These are phyloP conservation scores for baker's yeast (Saccharomyces cerevisiae) DNA, from an alignment of 805 yeast species.

Conservation along the genomic window DNA sequence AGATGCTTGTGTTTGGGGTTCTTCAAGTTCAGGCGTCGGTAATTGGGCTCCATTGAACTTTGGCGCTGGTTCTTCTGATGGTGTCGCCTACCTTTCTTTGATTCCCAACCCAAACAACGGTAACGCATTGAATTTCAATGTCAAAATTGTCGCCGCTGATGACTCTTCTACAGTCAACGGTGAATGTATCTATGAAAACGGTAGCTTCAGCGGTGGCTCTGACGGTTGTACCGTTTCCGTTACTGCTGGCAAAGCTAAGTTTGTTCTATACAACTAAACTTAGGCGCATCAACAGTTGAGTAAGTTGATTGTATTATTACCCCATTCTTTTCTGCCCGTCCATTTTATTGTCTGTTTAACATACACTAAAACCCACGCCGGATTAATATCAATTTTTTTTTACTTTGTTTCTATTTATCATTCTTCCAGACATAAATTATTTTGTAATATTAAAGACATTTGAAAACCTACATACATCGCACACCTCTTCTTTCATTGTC, in stretches of 20 bases:
- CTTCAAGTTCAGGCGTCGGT: slow-evolving; percentile 71
- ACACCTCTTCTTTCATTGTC: background rate
- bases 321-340: background rate
- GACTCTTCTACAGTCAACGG: slow-evolving; percentile 63
- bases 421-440: background rate
- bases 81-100: slow-evolving; percentile 75
- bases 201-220: slow-evolving; percentile 49
- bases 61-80: slow-evolving; percentile 79
- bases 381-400: background rate
- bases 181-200: slow-evolving; percentile 72
- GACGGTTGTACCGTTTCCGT: slow-evolving; percentile 91
- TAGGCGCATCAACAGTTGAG: background rate
- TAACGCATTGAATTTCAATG: slow-evolving; percentile 60
- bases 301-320: background rate
- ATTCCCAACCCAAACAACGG: slow-evolving; percentile 93
- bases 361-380: background rate
- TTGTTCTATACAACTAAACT: slow-evolving; percentile 49
- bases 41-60: slow-evolving; percentile 97
- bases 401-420: background rate
- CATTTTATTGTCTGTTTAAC: background rate
- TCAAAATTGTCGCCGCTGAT: slow-evolving; percentile 68
- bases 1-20: slow-evolving; percentile 95
- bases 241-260: slow-evolving; percentile 68
- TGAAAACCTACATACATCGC: background rate
- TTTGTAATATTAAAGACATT: background rate